These are phyloP conservation scores for Colletotrichum orchidophilum DNA, from an alignment of 2,329 filamentous ascomycete species.

Conservation along the genomic window DNA sequence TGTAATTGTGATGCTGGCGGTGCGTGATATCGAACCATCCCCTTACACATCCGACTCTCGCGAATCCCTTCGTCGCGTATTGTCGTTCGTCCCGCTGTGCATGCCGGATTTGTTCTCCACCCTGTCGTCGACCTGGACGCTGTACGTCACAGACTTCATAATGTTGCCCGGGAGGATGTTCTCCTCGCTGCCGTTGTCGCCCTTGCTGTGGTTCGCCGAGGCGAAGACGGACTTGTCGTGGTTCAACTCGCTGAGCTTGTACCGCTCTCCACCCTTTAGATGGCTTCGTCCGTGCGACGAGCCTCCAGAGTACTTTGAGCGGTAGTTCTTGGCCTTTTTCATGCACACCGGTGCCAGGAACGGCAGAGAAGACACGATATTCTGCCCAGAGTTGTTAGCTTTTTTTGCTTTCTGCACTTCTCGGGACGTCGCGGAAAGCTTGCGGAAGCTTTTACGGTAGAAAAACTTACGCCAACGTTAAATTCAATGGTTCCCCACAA, in stretches of 20 bases:
- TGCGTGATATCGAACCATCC: not conserved
- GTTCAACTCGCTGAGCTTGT: conserved; percentile 51
- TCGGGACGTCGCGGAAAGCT: not conserved
- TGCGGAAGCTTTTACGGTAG: not conserved
- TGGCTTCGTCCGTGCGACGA: conserved; percentile 38
- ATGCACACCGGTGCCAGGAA: conserved; percentile 56
- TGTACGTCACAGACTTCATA: conserved; percentile 54
- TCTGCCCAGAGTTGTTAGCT: conserved; percentile 40
- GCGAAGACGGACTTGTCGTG: conserved; percentile 43
- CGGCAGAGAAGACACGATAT: conserved; percentile 57
- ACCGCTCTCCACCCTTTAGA: conserved; percentile 42
- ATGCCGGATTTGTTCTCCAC: not conserved
- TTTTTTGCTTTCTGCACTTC: not conserved
- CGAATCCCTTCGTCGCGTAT: conserved; percentile 7
- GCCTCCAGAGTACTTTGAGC: conserved; percentile 46
- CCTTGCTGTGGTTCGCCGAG: conserved; percentile 36
- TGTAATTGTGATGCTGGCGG: not conserved
- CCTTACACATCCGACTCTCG: not conserved
- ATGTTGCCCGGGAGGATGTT: conserved; percentile 51
- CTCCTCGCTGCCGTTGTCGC: conserved; percentile 46
- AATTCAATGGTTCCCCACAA: conserved; percentile 67
- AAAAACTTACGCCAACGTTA: conserved; percentile 60
- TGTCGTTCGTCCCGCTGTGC: too few relatives aligned
- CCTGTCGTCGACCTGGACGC: conserved; percentile 47
- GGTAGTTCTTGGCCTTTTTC: conserved; percentile 53